These are phyloP conservation scores for Candida mattraensis DNA, from an alignment of 805 yeast genomes.

Conservation along the genomic window DNA sequence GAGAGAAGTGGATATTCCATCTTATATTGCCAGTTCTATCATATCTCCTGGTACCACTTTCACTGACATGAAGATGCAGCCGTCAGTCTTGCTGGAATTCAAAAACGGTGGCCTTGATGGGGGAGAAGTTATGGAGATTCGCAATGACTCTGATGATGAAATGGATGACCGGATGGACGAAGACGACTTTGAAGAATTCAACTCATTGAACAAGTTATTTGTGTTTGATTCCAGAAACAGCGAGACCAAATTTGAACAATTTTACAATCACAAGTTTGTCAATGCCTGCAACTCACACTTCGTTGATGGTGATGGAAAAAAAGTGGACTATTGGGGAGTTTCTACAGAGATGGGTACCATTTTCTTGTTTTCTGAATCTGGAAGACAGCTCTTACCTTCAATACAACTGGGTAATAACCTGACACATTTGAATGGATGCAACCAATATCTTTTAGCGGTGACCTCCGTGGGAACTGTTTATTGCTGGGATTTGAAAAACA, in stretches of 20 bases:
- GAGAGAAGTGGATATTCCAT: slow-evolving; percentile 35
- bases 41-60: slow-evolving; percentile 29
- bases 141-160: slow-evolving; percentile 36
- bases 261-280: slow-evolving; percentile 40
- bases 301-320: slow-evolving; percentile 39
- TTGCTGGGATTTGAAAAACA: slow-evolving; percentile 46
- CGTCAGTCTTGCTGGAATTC: slow-evolving; percentile 31
- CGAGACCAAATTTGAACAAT: slow-evolving; percentile 41
- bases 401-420: slow-evolving; percentile 53
- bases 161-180: slow-evolving; percentile 17
- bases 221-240: slow-evolving; percentile 20
- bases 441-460: slow-evolving; percentile 40
- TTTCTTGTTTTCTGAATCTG: slow-evolving; percentile 44
- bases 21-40: slow-evolving; percentile 26
- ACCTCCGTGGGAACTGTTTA: slow-evolving; percentile 52
- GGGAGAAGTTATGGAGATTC: slow-evolving; percentile 20
- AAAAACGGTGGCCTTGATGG: slow-evolving; percentile 7
- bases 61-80: slow-evolving; percentile 30
- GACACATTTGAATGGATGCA: slow-evolving; percentile 37
- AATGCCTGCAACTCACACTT: slow-evolving; percentile 32
- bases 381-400: slow-evolving; percentile 45
- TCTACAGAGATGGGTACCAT: slow-evolving; percentile 61
- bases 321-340: slow-evolving; percentile 53
- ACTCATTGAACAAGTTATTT: slow-evolving; percentile 31
- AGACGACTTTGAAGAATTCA: slow-evolving; percentile 36